Conservation (phyloP, 306 rosid genomes). For the Citrullus colocynthis region DNA sequence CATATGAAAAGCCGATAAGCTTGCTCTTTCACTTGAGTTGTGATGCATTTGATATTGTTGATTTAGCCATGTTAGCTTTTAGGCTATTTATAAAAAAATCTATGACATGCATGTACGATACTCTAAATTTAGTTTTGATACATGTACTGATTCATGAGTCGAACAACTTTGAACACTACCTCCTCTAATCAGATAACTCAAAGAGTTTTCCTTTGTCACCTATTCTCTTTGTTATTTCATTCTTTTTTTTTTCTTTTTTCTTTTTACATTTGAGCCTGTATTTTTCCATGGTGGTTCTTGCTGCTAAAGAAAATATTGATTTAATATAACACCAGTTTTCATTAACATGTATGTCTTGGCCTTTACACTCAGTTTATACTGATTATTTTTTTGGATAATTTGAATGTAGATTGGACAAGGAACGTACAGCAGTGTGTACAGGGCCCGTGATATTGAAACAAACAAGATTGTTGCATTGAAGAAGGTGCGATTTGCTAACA, state of each 20-base stretch:
- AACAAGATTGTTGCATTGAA: conserved; percentile 65
- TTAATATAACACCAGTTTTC: background rate
- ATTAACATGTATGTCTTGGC: background rate
- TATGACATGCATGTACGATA: no score
- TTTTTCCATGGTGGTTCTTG: background rate
- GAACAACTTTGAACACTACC: background rate
- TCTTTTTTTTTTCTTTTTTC: no score
- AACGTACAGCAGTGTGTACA: conserved; percentile 78
- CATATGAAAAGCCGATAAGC: no score
- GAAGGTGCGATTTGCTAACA: conserved; percentile 72
- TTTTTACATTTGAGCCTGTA: background rate
- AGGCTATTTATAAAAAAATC: background rate
- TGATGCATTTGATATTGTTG: no score
- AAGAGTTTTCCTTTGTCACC: background rate
- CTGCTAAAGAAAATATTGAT: background rate
- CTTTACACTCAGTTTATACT: background rate
- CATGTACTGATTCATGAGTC: background rate
- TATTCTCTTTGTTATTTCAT: background rate
- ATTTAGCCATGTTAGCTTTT: no score
- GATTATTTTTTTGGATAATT: background rate
- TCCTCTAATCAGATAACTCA: background rate
- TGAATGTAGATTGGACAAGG: conserved; percentile 75
- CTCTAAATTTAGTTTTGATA: background rate
- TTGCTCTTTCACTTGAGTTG: no score
- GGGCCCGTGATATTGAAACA: conserved; percentile 72